These are phyloP conservation scores for Psilocybe cyanescens DNA, from an alignment of 768 basidiomycete genomes.

Conservation along the genomic window DNA sequence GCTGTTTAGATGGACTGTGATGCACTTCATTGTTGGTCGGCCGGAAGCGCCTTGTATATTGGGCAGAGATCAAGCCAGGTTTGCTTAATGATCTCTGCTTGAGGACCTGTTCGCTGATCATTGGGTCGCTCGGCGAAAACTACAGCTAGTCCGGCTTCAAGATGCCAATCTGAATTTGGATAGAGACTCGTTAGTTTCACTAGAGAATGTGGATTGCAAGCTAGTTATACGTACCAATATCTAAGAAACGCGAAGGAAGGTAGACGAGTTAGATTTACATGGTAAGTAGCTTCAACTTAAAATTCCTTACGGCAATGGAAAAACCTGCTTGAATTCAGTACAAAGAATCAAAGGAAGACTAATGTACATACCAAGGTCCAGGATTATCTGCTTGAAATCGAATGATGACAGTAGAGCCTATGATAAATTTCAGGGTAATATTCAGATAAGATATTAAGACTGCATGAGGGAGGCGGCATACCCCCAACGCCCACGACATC, in stretches of 20 bases:
- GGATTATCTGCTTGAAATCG: constrained; percentile 30
- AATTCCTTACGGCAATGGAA: constrained; percentile 26
- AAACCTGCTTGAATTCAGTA: constrained; percentile 18
- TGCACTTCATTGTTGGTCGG: constrained; percentile 5
- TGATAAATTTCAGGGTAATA: neutral
- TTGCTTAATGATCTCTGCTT: constrained; percentile 29
- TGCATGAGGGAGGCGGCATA: too few species aligned
- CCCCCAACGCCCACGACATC: constrained; percentile 43
- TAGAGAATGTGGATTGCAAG: constrained; percentile 29
- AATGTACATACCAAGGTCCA: constrained; percentile 29
- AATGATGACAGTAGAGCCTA: constrained; percentile 25
- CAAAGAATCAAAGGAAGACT: neutral
- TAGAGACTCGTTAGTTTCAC: constrained; percentile 19
- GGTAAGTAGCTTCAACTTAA: too few species aligned
- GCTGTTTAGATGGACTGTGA: too few species aligned
- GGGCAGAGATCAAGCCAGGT: constrained; percentile 40
- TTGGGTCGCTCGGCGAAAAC: constrained; percentile 40
- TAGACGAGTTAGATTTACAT: neutral
- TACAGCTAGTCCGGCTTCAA: constrained; percentile 38
- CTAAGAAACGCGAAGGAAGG: constrained; percentile 46
- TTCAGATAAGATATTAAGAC: too few species aligned
- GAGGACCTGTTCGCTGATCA: constrained; percentile 26
- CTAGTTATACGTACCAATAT: constrained; percentile 38
- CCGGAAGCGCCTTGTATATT: constrained; percentile 30
- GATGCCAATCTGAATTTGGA: constrained; percentile 16